These are phyloP conservation scores for Syzygium aromaticum DNA, from an alignment of 345 rosid genomes.

Conservation along the genomic window DNA sequence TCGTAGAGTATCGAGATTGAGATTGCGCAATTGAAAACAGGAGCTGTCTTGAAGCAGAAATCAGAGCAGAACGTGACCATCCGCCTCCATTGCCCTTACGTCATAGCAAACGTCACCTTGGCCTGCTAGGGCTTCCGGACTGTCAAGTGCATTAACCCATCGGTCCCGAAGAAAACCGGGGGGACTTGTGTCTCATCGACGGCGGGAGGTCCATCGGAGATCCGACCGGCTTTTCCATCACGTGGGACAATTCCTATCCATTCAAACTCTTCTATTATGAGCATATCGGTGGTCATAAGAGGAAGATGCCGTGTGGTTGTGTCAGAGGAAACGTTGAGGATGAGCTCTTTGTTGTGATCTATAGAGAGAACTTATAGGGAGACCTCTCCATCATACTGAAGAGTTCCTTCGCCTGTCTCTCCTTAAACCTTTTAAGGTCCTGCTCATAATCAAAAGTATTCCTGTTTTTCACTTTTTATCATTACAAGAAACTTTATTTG, in stretches of 20 bases:
- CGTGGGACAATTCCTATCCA: background rate
- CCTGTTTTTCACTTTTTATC: background rate
- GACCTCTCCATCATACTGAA: too few species aligned
- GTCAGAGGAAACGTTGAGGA: background rate
- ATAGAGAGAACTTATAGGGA: too few species aligned
- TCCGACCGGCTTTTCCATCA: background rate
- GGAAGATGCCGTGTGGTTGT: background rate
- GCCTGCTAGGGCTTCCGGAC: constrained; percentile 7
- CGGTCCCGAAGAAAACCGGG: background rate
- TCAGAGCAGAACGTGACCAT: constrained; percentile 3
- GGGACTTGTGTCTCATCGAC: constrained; percentile 2
- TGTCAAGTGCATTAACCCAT: background rate
- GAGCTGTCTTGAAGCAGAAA: background rate
- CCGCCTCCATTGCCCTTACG: constrained; percentile 3
- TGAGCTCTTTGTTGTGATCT: background rate
- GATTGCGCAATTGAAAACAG: constrained; percentile 1
- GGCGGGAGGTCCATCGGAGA: too few species aligned
- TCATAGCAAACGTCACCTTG: background rate
- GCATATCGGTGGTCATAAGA: background rate
- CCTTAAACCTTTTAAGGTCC: too few species aligned
- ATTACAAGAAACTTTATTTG: background rate
- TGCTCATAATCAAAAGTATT: too few species aligned
- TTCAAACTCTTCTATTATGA: background rate
- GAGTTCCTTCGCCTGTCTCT: too few species aligned
- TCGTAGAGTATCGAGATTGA: background rate